Percentiles rank a stretch among this genome's conserved stretches.
Conservation (phyloP, 805 yeast genomes). For the Priceomyces fermenticarens region DNA sequence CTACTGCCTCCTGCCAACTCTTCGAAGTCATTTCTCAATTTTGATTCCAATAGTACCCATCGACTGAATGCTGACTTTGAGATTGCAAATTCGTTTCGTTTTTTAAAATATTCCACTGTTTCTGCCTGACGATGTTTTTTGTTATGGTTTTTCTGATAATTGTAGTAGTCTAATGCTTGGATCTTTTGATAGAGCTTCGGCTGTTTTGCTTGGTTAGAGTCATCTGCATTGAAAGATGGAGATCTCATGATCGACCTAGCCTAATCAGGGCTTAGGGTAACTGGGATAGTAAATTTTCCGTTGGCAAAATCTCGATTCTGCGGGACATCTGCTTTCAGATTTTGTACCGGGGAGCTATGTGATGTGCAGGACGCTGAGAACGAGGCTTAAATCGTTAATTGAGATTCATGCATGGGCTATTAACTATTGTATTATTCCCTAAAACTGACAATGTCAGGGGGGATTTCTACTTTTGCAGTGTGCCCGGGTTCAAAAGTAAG, state of each 20-base stretch:
- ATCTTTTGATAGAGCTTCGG: constrained; percentile 11
- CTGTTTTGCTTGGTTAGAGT: constrained; percentile 2
- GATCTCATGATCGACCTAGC: background rate
- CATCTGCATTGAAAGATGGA: background rate
- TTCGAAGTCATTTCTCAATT: constrained; percentile 8
- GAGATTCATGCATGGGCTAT: too few species aligned
- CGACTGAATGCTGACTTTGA: constrained; percentile 15
- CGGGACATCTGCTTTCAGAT: too few species aligned
- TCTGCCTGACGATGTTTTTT: constrained; percentile 17
- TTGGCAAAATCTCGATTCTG: too few species aligned
- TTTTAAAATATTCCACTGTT: constrained; percentile 14
- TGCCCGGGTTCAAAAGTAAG: too few species aligned
- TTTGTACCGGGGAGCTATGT: too few species aligned
- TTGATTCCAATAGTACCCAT: constrained; percentile 14
- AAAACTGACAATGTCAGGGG: too few species aligned
- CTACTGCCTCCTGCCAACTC: constrained; percentile 4
- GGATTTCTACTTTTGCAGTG: too few species aligned
- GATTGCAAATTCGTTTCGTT: constrained; percentile 9
- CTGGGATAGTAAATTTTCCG: too few species aligned
- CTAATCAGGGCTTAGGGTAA: background rate
- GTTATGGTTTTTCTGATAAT: constrained; percentile 12
- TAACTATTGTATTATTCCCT: too few species aligned
- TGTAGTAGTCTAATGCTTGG: constrained; percentile 18
- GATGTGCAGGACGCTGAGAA: too few species aligned
- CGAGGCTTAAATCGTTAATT: too few species aligned